phyloP scores from a whole-genome alignment of 2,329 filamentous ascomycete species.

The Claviceps monticola region DNA sequence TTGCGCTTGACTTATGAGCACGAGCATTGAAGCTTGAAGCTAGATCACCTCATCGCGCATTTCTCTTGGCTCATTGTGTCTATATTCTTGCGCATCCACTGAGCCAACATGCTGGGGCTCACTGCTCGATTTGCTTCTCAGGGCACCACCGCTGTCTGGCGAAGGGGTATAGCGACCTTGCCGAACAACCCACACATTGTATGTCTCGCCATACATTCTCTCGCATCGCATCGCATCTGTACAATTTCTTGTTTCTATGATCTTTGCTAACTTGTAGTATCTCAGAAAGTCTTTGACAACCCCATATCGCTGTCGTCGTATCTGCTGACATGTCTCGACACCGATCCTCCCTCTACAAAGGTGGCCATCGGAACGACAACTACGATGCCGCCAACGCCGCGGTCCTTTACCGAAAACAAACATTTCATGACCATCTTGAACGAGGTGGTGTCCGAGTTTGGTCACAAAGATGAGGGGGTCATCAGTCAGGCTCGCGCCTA shows the following conservation, averaged over 20 bases:
- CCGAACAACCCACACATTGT: slow-evolving; percentile 41
- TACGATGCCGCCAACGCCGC: slow-evolving; percentile 44
- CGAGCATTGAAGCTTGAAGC: neutral
- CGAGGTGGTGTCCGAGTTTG: slow-evolving; percentile 40
- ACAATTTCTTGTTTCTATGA: neutral
- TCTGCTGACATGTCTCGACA: slow-evolving; percentile 46
- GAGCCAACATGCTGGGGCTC: slow-evolving; percentile 13
- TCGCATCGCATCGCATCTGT: neutral
- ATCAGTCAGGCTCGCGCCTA: slow-evolving; percentile 44
- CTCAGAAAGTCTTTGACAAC: slow-evolving; percentile 44
- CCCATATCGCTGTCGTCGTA: slow-evolving; percentile 30
- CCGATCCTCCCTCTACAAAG: slow-evolving; percentile 35
- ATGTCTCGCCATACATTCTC: slow-evolving; percentile 6
- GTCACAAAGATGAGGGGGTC: slow-evolving; percentile 41
- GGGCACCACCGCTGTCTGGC: slow-evolving; percentile 8
- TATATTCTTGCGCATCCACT: neutral
- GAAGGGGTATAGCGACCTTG: slow-evolving; percentile 30
- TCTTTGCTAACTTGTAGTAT: slow-evolving; percentile 7
- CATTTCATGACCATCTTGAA: slow-evolving; percentile 46
- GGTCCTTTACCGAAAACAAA: slow-evolving; percentile 44
- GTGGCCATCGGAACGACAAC: slow-evolving; percentile 48
- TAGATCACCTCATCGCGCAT: no score
- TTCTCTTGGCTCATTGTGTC: neutral
- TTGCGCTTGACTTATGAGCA: no score
- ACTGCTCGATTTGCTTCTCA: slow-evolving; percentile 14